Evolutionary conservation across 768 basidiomycete species (phyloP), one percentile per base, ranked within the genome.

Genomic region (Tremella fuciformis): DNA sequence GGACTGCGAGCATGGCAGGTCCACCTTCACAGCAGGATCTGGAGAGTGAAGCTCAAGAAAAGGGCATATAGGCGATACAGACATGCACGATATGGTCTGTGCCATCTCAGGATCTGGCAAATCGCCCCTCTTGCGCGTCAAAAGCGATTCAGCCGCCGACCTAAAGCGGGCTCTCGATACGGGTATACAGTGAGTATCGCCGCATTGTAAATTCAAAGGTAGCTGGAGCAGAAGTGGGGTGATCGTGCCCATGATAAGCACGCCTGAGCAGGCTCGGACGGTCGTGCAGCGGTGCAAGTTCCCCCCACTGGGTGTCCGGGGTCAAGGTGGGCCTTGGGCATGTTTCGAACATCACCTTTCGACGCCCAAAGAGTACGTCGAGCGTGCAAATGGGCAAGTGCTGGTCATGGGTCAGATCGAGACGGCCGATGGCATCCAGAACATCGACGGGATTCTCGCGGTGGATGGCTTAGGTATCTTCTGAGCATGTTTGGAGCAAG

Each of bases 361-460:
- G 34, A 53, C 63, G 3, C 60, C 67, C 13, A 34, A 34, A 11
- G 65, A 72, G 19, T 72, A 72, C 52, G 53, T 69, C 21, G 38
- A 58, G 25, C 21, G 54, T 2, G 86, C 85, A 0, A 85, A 86
- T 59, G 80, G 83, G 0, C 76, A 78, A 11, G 70, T 84, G 37
- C 62, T 83, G 22, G 78, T 85, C 15, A 83, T 86, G 78, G 79
- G 86, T 0, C 85, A 87, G 74, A 86, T 87, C 54, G 85, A 86
- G 71, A 85, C 80, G 7, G 73, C 68, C 51, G 84, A 84, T 50
- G 84, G 79, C 0, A 80, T 86, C 2, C 64, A 82, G 46, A 86
- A 86, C 53, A 77, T 83, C 13, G 78, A 82, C 18, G 80, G 80
- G 50, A 86, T 87, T 49, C 83, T 82, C 15, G 72, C 76, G 1